Evolutionary conservation across 192 early-diverging fungal genomes (phyloP).

Genomic region (Coemansia sp.): DNA sequence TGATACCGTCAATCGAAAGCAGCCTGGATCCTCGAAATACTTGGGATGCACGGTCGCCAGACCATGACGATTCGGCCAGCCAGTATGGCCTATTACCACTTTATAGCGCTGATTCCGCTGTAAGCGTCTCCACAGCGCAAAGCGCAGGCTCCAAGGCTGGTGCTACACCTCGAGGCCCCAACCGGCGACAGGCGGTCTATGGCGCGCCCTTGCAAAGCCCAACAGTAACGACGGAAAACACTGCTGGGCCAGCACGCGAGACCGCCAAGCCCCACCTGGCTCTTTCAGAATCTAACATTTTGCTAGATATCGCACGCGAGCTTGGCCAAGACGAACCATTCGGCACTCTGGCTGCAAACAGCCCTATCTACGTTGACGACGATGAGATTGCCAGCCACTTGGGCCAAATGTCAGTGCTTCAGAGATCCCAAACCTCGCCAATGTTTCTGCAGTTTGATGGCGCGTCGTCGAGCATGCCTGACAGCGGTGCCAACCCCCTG

Average conservation of each 20-base stretch:
- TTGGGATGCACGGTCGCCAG: constrained; percentile 42
- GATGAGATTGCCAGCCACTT: constrained; percentile 36
- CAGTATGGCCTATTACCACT: constrained; percentile 7
- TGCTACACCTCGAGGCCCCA: background rate
- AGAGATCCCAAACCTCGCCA: constrained; percentile 19
- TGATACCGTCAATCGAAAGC: constrained; percentile 21
- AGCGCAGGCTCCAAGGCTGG: constrained; percentile 2
- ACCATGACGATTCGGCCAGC: background rate
- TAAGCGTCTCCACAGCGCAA: constrained; percentile 13
- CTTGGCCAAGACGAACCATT: constrained; percentile 44
- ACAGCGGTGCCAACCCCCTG: background rate
- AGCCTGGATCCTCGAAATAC: constrained; percentile 11
- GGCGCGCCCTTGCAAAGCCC: constrained; percentile 28
- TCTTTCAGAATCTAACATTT: constrained; percentile 19
- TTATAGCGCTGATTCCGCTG: constrained; percentile 24
- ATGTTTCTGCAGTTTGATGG: constrained; percentile 17
- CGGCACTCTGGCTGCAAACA: constrained; percentile 11
- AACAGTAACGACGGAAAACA: background rate
- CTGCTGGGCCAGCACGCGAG: constrained; percentile 9
- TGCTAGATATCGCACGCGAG: constrained; percentile 51
- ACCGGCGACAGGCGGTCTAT: constrained; percentile 41
- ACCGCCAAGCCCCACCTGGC: background rate
- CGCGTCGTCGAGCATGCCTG: constrained; percentile 9
- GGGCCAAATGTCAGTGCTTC: constrained; percentile 21
- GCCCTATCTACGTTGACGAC: constrained; percentile 37